Base-by-base conservation (phyloP, 768 basidiomycete species). In the Inosperma sp. region DNA sequence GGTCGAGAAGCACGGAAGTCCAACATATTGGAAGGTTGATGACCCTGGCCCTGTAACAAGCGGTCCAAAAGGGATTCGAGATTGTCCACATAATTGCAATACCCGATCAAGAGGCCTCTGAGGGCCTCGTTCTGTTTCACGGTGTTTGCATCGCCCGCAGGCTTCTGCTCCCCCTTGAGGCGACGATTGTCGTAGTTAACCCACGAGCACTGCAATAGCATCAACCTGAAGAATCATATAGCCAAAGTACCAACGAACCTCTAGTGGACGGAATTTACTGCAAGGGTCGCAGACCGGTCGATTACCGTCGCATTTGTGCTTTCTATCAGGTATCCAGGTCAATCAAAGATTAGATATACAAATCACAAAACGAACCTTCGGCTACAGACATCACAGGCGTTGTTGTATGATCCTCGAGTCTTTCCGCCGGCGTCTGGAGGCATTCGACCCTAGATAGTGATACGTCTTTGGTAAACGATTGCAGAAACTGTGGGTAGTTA, bases 81-180 rank as follows among this genome's bases (percentile, higher is more conserved):
- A 27, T 69, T 63, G 27, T 68, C 64, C 13, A 68, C 66, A 53
- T 76, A 76, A 48, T 66, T 65, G 50, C 68, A 63, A 16, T 71
- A 68, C 3, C 73, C 72, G n/a, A 68, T 59, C 25, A 48, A 26
- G 17, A 65, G 62, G 22, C 66, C 64, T 55, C 71, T 69, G 63
- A 76, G 65, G 4, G 74, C 69, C 56, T 77, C 72, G 47, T 74
- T 75, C 47, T 74, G 71, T 19, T 71, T 72, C 62, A 75, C 74
- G 10, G 72, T 75, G 37, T 72, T 69, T 30, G 70, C 71, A 51
- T 70, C 68, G 22, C 72, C 72, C 10, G 68, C 65, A 17, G 62
- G 67, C 44, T 73, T 72, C 55, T 71, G 67, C 19, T 69, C 70
- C 71, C 72, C 77, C 44, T 70, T 58, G 52, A 76, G 77, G 76